A percentile compares a stretch with the other conserved stretches of the same genome.
phyloP scores from a whole-genome alignment of 2,329 filamentous ascomycete species.

The Chaetomiaceae sp. region DNA sequence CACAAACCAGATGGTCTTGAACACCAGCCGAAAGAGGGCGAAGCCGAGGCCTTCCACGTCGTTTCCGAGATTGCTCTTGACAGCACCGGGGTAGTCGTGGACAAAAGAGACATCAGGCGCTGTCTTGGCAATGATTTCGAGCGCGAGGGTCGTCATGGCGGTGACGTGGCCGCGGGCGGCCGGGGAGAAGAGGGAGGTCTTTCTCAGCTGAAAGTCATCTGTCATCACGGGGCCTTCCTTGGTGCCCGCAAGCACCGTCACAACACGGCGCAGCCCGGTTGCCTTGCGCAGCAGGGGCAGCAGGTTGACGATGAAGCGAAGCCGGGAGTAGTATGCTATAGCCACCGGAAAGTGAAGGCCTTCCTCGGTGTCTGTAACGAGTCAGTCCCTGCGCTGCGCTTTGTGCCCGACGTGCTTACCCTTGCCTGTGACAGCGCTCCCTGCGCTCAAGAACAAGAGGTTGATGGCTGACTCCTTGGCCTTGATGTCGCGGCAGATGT shows the following conservation, averaged over 20 bases:
- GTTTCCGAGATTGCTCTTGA: constrained; percentile 25
- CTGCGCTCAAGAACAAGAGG: constrained; percentile 29
- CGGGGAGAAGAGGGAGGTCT: not conserved
- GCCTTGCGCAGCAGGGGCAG: constrained; percentile 29
- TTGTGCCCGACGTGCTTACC: not conserved
- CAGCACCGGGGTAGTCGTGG: constrained; percentile 31
- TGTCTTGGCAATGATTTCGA: constrained; percentile 28
- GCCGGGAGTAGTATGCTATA: constrained; percentile 32
- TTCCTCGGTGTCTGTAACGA: constrained; percentile 30
- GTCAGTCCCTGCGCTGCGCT: not conserved
- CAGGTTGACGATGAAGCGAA: constrained; percentile 31
- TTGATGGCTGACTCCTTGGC: constrained; percentile 25
- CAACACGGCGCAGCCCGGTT: constrained; percentile 29
- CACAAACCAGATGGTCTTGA: constrained; percentile 15
- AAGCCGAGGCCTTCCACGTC: not conserved
- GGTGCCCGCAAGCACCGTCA: constrained; percentile 31
- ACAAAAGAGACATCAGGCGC: constrained; percentile 29
- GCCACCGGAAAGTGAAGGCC: constrained; percentile 29
- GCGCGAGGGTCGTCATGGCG: constrained; percentile 28
- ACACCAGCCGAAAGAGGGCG: constrained; percentile 8
- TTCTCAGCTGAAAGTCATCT: constrained; percentile 28
- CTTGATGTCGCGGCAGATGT: constrained; percentile 11
- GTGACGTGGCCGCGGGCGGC: constrained; percentile 28
- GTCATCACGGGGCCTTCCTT: constrained; percentile 29
- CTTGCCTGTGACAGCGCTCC: constrained; percentile 20